A percentile compares a stretch with the other conserved stretches of the same genome.
phyloP scores from a whole-genome alignment of 768 basidiomycete genomes.

The Rhodotorula taiwanensis region DNA sequence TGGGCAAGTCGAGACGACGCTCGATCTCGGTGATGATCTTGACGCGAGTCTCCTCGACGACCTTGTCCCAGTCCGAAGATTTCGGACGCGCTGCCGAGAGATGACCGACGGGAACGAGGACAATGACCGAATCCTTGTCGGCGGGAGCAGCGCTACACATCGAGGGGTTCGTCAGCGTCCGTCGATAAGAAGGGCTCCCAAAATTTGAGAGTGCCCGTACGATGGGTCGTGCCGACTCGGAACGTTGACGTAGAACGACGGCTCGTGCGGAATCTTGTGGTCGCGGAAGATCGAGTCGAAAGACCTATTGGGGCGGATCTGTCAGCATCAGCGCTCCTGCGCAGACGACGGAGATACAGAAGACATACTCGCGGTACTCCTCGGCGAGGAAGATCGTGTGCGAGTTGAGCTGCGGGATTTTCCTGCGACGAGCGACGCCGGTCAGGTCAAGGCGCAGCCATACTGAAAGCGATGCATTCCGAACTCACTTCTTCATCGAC shows the following conservation, averaged over 20 bases:
- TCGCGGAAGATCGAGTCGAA: slow-evolving; percentile 50
- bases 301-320: background rate
- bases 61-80: slow-evolving; percentile 26
- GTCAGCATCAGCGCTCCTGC: background rate
- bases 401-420: slow-evolving; percentile 42
- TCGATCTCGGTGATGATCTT: slow-evolving; percentile 38
- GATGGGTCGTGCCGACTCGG: slow-evolving; percentile 47
- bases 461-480: too few species aligned
- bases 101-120: slow-evolving; percentile 48
- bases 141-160: slow-evolving; percentile 44
- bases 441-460: background rate
- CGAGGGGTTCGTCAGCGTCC: background rate
- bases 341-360: background rate
- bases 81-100: slow-evolving; percentile 36
- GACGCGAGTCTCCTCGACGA: slow-evolving; percentile 21
- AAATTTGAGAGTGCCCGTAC: background rate
- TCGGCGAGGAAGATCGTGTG: slow-evolving; percentile 50
- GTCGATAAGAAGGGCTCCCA: fast-evolving
- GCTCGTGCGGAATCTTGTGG: slow-evolving; percentile 47
- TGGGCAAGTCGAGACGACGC: slow-evolving; percentile 42
- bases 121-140: slow-evolving; percentile 46
- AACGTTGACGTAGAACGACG: slow-evolving; percentile 49
- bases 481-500: slow-evolving; percentile 44
- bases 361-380: slow-evolving; percentile 46
- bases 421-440: slow-evolving; percentile 1